A percentile compares a stretch with the other conserved stretches of the same genome.
Evolutionary conservation across 495 filamentous ascomycete genomes (phyloP).

Genomic region (Xylaria flabelliformis): DNA sequence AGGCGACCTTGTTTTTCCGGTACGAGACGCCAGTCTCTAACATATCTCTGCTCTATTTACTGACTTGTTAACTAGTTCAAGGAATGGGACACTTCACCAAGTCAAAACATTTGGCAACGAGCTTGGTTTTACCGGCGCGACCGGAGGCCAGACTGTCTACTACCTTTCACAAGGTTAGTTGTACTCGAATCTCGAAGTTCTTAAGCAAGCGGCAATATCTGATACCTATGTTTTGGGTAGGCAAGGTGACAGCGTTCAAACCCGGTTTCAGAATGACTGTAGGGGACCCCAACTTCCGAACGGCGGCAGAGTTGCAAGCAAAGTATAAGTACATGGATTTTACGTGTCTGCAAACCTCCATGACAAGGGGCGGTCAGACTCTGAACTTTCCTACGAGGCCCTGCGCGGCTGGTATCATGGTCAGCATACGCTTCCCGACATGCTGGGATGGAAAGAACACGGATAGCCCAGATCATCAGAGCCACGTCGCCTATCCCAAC

Average conservation of each 20-base stretch:
- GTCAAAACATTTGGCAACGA: slow-evolving; percentile 51
- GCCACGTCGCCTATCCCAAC: slow-evolving; percentile 52
- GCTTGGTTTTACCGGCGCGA: slow-evolving; percentile 46
- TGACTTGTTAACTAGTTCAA: slow-evolving; percentile 35
- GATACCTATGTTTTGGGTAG: slow-evolving; percentile 1
- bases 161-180: slow-evolving; percentile 41
- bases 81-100: slow-evolving; percentile 49
- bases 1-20: slow-evolving; percentile 47
- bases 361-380: slow-evolving; percentile 53
- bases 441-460: slow-evolving; percentile 53
- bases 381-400: slow-evolving; percentile 41
- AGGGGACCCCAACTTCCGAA: slow-evolving; percentile 49
- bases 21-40: slow-evolving; percentile 24
- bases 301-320: slow-evolving; percentile 44
- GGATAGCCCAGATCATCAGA: slow-evolving; percentile 51
- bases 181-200: not conserved
- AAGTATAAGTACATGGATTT: slow-evolving; percentile 52
- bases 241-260: slow-evolving; percentile 50
- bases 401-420: slow-evolving; percentile 50
- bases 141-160: slow-evolving; percentile 52
- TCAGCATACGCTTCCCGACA: slow-evolving; percentile 49
- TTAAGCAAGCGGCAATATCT: not conserved
- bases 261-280: slow-evolving; percentile 56
- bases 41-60: not conserved
- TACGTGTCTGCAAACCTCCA: slow-evolving; percentile 41